Conservation (phyloP, 345 rosid species). For the Linum usitatissimum region DNA sequence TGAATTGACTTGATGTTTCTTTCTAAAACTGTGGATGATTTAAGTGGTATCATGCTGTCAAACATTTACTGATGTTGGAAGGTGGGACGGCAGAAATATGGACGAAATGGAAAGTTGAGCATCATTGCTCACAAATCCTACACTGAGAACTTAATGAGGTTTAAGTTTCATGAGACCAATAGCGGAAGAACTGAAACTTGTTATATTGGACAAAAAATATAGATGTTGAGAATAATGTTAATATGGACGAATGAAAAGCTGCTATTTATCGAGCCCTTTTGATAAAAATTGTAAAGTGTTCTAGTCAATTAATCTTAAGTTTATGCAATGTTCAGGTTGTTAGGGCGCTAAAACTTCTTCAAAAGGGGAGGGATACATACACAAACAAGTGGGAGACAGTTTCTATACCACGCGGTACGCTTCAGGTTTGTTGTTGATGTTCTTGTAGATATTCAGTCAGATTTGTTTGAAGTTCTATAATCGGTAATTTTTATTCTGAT, state of each 20-base stretch:
- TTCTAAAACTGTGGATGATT: neutral
- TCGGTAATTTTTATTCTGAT: neutral
- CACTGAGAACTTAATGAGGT: neutral
- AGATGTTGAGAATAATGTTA: no score
- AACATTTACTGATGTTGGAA: neutral
- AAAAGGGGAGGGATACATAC: slow-evolving; percentile 39
- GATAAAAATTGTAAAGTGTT: neutral
- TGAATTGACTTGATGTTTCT: neutral
- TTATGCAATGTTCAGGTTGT: slow-evolving; percentile 51
- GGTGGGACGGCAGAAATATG: neutral
- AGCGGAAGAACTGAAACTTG: neutral
- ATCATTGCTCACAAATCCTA: neutral
- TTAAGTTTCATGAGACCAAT: neutral
- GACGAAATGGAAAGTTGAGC: neutral
- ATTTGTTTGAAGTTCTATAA: neutral
- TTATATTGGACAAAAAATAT: no score
- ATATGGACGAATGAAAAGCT: neutral
- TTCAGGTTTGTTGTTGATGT: slow-evolving; percentile 64
- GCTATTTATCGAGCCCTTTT: neutral
- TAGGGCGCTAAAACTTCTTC: slow-evolving; percentile 65
- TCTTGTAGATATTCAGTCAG: slow-evolving; percentile 6
- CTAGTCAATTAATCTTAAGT: slow-evolving; percentile 3
- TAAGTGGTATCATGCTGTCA: neutral
- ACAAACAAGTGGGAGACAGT: slow-evolving; percentile 51
- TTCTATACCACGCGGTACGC: slow-evolving; percentile 86